Evolutionary conservation across 805 yeast species (phyloP).

Genomic region (Hanseniaspora taiwanica): DNA sequence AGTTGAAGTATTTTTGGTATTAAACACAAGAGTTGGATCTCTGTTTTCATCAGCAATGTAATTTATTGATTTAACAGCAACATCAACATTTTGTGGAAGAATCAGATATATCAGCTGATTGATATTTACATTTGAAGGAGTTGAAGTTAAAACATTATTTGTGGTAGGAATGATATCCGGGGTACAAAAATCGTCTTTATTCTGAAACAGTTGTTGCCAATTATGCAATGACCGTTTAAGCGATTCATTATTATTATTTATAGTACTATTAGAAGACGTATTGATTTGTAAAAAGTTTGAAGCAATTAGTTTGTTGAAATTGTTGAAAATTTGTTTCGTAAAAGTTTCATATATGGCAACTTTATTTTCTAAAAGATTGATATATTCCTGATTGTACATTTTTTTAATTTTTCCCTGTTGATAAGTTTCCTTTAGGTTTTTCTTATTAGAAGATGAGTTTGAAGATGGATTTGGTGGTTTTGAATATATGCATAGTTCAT

Average conservation of each 20-base stretch:
- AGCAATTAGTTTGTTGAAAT: conserved; percentile 6
- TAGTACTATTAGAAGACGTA: neutral
- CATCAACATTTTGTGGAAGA: conserved; percentile 6
- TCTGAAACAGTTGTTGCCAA: neutral
- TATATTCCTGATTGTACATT: conserved; percentile 19
- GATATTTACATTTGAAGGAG: conserved; percentile 6
- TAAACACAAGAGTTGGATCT: neutral
- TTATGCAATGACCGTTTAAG: neutral
- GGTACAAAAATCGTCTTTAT: conserved; percentile 2
- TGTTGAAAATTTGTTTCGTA: conserved; percentile 16
- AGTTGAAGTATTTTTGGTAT: neutral
- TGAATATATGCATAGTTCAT: conserved; percentile 43
- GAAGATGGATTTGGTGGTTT: conserved; percentile 35
- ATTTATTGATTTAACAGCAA: conserved; percentile 7
- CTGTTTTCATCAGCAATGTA: neutral
- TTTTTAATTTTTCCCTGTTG: conserved; percentile 6
- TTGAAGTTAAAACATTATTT: conserved; percentile 2
- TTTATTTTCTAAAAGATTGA: conserved; percentile 37
- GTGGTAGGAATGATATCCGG: conserved; percentile 2
- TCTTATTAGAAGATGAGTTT: conserved; percentile 12
- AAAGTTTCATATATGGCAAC: conserved; percentile 34
- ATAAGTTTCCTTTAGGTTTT: neutral
- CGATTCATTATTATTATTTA: neutral
- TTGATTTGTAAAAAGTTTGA: conserved; percentile 2
- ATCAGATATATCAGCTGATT: conserved; percentile 8